Conservation (phyloP, 2,329 filamentous ascomycete genomes). For the Penicillium sp. region DNA sequence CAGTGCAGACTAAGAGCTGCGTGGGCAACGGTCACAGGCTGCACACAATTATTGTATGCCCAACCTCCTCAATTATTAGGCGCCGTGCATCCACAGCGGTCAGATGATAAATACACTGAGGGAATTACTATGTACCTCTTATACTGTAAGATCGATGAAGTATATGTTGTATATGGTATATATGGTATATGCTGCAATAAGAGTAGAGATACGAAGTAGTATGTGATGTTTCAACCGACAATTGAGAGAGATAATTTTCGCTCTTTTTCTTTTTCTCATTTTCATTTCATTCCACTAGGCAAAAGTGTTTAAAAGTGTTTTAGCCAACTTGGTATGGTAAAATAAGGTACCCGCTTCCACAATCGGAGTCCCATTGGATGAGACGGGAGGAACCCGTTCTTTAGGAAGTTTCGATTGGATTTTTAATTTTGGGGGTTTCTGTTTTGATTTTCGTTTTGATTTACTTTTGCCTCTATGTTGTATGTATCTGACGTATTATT, state of each 20-base stretch:
- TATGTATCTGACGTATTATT: not conserved
- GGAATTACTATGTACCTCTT: too few species aligned
- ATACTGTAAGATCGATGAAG: too few species aligned
- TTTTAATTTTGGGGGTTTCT: not conserved
- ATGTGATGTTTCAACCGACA: not conserved
- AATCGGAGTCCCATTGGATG: constrained; percentile 6
- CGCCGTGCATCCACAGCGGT: constrained; percentile 9
- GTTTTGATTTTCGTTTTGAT: constrained; percentile 2
- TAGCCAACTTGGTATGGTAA: constrained; percentile 3
- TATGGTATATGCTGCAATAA: not conserved
- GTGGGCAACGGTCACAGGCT: constrained; percentile 9
- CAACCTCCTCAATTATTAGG: constrained; percentile 15
- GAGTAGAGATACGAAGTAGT: not conserved
- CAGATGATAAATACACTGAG: constrained; percentile 8
- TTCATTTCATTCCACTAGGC: not conserved
- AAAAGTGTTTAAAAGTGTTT: not conserved
- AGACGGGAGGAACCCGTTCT: constrained; percentile 9
- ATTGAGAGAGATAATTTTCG: not conserved
- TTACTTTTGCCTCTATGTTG: not conserved
- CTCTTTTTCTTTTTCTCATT: not conserved
- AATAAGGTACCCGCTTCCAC: constrained; percentile 11
- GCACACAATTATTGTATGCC: constrained; percentile 12
- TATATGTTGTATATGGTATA: too few species aligned
- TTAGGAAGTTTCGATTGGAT: not conserved
- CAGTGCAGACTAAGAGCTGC: constrained; percentile 1